Evolutionary conservation across 805 yeast species (phyloP), one percentile per base, ranked within the genome.

Genomic region (Candida yuanshanica): DNA sequence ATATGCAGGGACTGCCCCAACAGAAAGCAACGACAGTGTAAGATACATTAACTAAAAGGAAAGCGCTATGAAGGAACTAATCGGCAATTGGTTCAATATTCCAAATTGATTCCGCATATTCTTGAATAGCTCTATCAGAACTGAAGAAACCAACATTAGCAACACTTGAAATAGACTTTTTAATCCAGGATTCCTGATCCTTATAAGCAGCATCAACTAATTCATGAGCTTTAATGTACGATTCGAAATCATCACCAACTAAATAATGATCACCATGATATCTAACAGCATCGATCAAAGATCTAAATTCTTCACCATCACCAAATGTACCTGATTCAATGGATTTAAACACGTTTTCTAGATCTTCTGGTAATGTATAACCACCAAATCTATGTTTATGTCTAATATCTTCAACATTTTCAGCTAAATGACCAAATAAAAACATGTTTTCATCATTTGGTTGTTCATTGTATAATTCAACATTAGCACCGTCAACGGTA

Each of bases 401-500:
- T 64, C 96, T 78, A 37, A 89, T 69, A 39, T 81, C 90, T 42
- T 89, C 96, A 35, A 89, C 96, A 36, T 84, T 80, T 66, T 90
- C 96, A 26, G 95, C 79, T 58, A 90, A 74, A 58, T 85, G 86
- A 58, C 97, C 97, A 60, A 89, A 89, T 59, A 89, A 70, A 69
- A 89, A 89, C 62, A 90, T 87, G 61, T 89, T 87, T 38, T 89
- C 95, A 58, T 89, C 95, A 38, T 96, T 96, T 52, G 90, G 77
- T 66, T 90, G 96, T 53, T 96, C 77, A 17, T 95, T 86, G 60
- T 43, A 43, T 33, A 89, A 86, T 66, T 89, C 97, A 37, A 90
- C 95, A 58, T 90, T 89, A 48, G 97, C 97, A 59, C 97, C 97
- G 59, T 89, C 97, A 50, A 89, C 96, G 11, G 97, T 90, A 61